phyloP scores from a whole-genome alignment of 2,329 filamentous ascomycete species.

The Cladosporium sphaerospermum region DNA sequence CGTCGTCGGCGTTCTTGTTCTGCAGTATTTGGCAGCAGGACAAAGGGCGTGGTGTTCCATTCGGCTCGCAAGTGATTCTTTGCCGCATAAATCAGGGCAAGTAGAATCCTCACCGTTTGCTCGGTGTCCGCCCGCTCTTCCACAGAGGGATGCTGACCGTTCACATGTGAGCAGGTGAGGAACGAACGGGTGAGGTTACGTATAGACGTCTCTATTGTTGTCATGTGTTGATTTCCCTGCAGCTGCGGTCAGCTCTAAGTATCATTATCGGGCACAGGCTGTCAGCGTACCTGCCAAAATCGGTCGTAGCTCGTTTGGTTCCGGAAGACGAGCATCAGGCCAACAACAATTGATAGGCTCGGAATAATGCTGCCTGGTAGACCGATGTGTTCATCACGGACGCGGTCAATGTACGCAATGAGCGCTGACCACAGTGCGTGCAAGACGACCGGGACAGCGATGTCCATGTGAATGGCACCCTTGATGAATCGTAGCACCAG shows the following conservation, averaged over 20 bases:
- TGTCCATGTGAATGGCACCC: conserved; percentile 55
- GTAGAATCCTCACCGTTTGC: conserved; percentile 50
- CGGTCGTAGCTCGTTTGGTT: conserved; percentile 60
- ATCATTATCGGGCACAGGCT: background rate
- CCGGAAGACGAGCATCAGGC: conserved; percentile 61
- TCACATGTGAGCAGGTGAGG: conserved; percentile 40
- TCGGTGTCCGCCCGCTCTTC: conserved; percentile 53
- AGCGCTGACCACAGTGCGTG: conserved; percentile 54
- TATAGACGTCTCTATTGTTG: conserved; percentile 51
- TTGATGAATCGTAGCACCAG: conserved; percentile 60
- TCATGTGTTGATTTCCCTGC: conserved; percentile 40
- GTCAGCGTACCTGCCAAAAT: conserved; percentile 45
- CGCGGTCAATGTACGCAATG: conserved; percentile 50
- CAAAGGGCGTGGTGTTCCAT: conserved; percentile 46
- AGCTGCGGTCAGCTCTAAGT: background rate
- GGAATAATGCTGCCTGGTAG: conserved; percentile 57
- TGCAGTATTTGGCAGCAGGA: conserved; percentile 16
- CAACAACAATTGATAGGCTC: conserved; percentile 59
- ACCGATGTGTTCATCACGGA: conserved; percentile 40
- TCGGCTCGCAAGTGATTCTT: conserved; percentile 60
- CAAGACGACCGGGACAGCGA: conserved; percentile 50
- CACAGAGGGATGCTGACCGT: conserved; percentile 26
- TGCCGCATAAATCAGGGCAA: conserved; percentile 57
- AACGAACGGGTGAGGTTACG: conserved; percentile 55
- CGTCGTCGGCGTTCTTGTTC: conserved; percentile 22